Conservation (phyloP, 108 stramenopile genomes). For the Fragilaria radians region DNA sequence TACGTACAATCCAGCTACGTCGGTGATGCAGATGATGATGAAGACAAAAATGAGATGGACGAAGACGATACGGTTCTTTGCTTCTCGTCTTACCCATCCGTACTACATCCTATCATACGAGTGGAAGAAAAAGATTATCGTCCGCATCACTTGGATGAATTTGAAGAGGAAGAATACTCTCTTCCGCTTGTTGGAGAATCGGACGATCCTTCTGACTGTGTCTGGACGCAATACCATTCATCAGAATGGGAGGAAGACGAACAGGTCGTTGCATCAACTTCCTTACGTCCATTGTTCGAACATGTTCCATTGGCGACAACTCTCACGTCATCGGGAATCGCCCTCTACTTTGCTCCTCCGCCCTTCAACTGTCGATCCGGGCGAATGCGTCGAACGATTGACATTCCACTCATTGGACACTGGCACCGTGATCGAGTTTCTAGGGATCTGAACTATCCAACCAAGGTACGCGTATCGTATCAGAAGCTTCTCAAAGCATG, state of each 20-base stretch:
- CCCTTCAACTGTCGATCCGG: conserved; percentile 95
- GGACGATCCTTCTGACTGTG: conserved; percentile 39
- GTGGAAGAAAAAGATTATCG: conserved; percentile 49
- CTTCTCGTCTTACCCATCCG: conserved; percentile 59
- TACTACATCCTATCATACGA: conserved; percentile 91
- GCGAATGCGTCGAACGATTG: conserved; percentile 89
- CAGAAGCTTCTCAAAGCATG: conserved; percentile 98
- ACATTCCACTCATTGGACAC: conserved; percentile 94
- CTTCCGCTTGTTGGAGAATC: conserved; percentile 79
- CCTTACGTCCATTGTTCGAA: conserved; percentile 49
- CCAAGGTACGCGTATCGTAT: conserved; percentile 98
- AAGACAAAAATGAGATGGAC: conserved; percentile 39
- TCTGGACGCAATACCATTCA: conserved; percentile 51
- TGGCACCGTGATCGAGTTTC: conserved; percentile 90
- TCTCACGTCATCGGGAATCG: conserved; percentile 80
- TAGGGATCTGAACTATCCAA: conserved; percentile 89
- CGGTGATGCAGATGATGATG: conserved; percentile 62
- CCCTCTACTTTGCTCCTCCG: conserved; percentile 94
- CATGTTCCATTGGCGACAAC: conserved; percentile 58
- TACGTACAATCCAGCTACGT: conserved; percentile 90
- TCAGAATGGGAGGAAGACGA: conserved; percentile 52
- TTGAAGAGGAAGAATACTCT: conserved; percentile 53
- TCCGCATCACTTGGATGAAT: conserved; percentile 62
- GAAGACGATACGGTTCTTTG: too few relatives aligned
- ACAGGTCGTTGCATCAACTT: conserved; percentile 33